Percentiles rank a stretch among this genome's conserved stretches.
Conservation (phyloP, 2,329 filamentous ascomycete genomes). For the Chalara sp. region DNA sequence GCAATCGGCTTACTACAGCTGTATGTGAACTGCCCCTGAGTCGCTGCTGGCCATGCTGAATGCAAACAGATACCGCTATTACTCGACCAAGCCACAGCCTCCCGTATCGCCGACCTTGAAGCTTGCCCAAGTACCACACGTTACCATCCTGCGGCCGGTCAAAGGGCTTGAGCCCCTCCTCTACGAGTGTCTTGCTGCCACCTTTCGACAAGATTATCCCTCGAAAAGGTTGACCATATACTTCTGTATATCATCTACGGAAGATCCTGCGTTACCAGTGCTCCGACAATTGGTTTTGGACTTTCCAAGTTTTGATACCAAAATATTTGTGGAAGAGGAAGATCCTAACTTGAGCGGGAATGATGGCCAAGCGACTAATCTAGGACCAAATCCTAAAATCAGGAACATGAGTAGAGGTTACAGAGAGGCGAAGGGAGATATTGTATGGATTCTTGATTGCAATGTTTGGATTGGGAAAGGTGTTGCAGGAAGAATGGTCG, state of each 20-base stretch:
- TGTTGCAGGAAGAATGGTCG: constrained; percentile 81
- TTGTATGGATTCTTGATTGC: constrained; percentile 93
- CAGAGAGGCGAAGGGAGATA: constrained; percentile 76
- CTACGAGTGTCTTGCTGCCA: constrained; percentile 86
- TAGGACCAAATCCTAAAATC: constrained; percentile 98
- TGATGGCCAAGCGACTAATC: constrained; percentile 42
- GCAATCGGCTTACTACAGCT: constrained; percentile 48
- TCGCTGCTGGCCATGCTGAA: constrained; percentile 3
- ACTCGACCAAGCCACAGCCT: constrained; percentile 41
- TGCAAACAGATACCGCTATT: constrained; percentile 42
- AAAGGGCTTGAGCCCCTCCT: constrained; percentile 87
- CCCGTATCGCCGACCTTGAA: constrained; percentile 45
- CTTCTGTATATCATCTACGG: constrained; percentile 70
- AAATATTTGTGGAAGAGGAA: constrained; percentile 73
- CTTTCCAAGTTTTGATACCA: constrained; percentile 64
- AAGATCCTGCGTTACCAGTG: constrained; percentile 71
- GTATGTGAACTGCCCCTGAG: constrained; percentile 28
- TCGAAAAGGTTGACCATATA: constrained; percentile 67
- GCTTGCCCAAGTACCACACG: constrained; percentile 58
- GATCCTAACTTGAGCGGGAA: constrained; percentile 61
- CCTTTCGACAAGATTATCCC: constrained; percentile 79
- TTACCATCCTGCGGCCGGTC: constrained; percentile 88
- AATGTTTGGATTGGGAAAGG: constrained; percentile 86
- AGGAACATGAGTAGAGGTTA: constrained; percentile 93
- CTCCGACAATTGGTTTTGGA: constrained; percentile 66